Percentiles rank a stretch among this genome's conserved stretches.
These are phyloP conservation scores for Candida boidinii DNA, from an alignment of 805 yeast species.

Conservation along the genomic window DNA sequence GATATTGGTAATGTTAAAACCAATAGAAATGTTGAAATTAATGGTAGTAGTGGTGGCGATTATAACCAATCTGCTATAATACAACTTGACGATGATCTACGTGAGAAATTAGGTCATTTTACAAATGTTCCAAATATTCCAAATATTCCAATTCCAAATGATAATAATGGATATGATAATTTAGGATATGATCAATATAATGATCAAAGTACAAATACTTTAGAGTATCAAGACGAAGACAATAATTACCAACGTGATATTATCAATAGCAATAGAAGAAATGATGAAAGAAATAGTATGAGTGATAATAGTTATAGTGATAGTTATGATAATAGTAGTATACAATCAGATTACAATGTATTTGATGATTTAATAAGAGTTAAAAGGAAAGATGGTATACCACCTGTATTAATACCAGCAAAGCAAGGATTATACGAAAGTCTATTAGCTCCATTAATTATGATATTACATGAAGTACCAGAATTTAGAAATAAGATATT, in stretches of 20 bases:
- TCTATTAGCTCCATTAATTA: conserved; percentile 32
- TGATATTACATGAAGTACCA: conserved; percentile 29
- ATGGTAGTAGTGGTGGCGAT: too few relatives aligned
- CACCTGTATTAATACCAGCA: conserved; percentile 28
- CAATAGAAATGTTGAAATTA: too few relatives aligned
- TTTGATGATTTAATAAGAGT: conserved; percentile 24
- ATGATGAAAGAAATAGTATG: neutral
- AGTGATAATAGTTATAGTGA: conserved; percentile 2
- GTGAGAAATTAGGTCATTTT: too few relatives aligned
- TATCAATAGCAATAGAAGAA: neutral
- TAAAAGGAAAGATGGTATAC: conserved; percentile 12
- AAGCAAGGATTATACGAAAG: conserved; percentile 26
- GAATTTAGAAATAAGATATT: conserved; percentile 23
- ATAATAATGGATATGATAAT: too few relatives aligned
- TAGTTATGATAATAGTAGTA: conserved; percentile 3
- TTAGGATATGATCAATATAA: conserved; percentile 6
- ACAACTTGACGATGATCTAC: too few relatives aligned
- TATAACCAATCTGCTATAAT: too few relatives aligned
- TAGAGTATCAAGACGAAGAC: conserved; percentile 11
- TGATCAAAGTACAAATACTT: conserved; percentile 15
- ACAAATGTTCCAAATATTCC: too few relatives aligned
- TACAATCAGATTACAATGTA: conserved; percentile 14
- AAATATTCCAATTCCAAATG: too few relatives aligned
- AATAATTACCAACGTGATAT: neutral
- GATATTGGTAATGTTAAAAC: too few relatives aligned